A percentile compares a stretch with the other conserved stretches of the same genome.
Conservation (phyloP, 2,329 filamentous ascomycete genomes). For the Escovopsis weberi region DNA sequence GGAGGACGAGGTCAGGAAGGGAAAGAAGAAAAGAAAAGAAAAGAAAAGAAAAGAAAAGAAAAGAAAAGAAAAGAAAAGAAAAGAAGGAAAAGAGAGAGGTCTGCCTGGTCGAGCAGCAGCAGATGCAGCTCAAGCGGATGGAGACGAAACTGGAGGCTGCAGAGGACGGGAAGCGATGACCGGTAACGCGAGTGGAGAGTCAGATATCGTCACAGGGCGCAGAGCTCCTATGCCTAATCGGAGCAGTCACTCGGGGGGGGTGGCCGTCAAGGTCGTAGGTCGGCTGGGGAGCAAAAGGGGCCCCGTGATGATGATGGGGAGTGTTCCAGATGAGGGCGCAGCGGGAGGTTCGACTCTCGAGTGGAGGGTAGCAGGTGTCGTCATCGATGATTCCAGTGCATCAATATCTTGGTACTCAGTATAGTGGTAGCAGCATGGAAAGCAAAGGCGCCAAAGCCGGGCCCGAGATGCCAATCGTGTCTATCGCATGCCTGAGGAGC, state of each 20-base stretch:
- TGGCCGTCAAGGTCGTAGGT: too few relatives aligned
- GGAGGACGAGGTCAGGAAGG: background rate
- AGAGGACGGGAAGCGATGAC: background rate
- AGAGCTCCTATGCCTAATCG: constrained; percentile 6
- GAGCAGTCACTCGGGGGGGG: constrained; percentile 3
- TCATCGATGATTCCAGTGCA: too few relatives aligned
- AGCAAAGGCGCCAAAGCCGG: too few relatives aligned
- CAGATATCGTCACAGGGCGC: constrained; percentile 7
- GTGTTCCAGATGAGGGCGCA: too few relatives aligned
- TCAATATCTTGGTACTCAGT: too few relatives aligned
- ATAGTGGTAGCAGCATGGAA: too few relatives aligned
- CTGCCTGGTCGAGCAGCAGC: background rate
- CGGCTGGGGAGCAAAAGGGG: background rate
- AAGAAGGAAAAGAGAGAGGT: background rate
- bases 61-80: background rate
- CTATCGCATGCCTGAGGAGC: too few relatives aligned
- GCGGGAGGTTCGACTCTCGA: too few relatives aligned
- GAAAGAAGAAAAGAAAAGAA: background rate
- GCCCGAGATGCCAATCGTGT: too few relatives aligned
- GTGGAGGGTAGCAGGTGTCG: too few relatives aligned
- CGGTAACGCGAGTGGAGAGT: constrained; percentile 6
- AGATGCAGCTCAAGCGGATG: background rate
- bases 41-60: background rate
- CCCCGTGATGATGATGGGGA: constrained; percentile 3
- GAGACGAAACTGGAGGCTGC: background rate